Conservation (phyloP, 805 yeast species). For the Pichia rugopelliculosa region DNA sequence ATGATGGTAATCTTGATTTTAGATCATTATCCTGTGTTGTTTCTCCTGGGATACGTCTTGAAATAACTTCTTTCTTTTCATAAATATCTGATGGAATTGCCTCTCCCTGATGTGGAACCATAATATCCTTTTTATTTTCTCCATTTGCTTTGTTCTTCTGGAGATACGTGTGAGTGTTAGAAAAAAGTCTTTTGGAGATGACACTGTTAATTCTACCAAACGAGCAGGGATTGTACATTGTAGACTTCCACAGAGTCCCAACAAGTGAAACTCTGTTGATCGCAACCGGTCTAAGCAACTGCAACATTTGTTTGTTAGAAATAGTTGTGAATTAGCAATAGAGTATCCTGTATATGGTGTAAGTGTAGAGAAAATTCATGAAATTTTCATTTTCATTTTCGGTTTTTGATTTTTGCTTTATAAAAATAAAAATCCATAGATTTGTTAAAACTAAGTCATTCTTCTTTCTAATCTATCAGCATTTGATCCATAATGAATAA, state of each 20-base stretch:
- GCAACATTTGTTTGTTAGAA: background rate
- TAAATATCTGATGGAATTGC: slow-evolving; percentile 17
- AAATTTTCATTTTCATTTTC: too few species aligned
- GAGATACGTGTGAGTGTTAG: background rate
- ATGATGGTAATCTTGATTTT: slow-evolving; percentile 52
- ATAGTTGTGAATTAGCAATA: too few species aligned
- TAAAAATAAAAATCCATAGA: too few species aligned
- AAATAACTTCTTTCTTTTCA: slow-evolving; percentile 27
- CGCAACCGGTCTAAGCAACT: background rate
- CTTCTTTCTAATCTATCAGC: background rate
- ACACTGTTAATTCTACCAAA: background rate
- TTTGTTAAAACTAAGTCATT: too few species aligned
- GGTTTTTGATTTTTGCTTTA: too few species aligned
- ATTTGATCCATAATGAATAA: background rate
- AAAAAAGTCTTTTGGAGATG: background rate
- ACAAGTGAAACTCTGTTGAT: background rate
- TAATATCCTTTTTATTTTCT: background rate
- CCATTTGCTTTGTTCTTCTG: background rate
- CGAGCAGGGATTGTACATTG: background rate
- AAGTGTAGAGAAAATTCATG: too few species aligned
- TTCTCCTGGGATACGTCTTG: slow-evolving; percentile 51
- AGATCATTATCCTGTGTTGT: slow-evolving; percentile 37
- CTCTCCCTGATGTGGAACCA: slow-evolving; percentile 3
- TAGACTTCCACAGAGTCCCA: background rate
- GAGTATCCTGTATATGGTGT: too few species aligned